These are phyloP conservation scores for Ustilaginoidea virens DNA, from an alignment of 2,329 filamentous ascomycete genomes.

Conservation along the genomic window DNA sequence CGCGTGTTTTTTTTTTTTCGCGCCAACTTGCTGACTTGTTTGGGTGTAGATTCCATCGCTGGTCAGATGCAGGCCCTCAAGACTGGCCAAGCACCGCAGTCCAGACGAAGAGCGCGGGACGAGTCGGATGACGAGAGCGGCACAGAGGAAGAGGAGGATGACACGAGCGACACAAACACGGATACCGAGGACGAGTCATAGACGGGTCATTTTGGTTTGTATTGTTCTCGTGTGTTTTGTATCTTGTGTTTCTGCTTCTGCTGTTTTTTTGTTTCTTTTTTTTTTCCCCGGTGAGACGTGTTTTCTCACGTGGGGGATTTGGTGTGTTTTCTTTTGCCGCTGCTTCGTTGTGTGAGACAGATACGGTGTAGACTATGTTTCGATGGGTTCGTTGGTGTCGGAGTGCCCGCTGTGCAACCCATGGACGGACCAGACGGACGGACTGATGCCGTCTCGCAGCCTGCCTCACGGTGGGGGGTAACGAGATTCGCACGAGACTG, in stretches of 20 bases:
- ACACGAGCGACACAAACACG: constrained; percentile 54
- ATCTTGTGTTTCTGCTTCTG: not conserved
- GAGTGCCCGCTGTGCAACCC: too few species aligned
- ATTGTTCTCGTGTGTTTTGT: not conserved
- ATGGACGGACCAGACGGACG: too few species aligned
- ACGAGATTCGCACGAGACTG: too few species aligned
- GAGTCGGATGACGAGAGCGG: constrained; percentile 71
- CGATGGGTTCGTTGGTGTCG: too few species aligned
- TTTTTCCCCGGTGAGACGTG: too few species aligned
- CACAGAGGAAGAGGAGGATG: constrained; percentile 49
- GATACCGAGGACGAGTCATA: constrained; percentile 49
- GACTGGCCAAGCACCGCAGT: constrained; percentile 46
- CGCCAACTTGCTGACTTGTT: constrained; percentile 2
- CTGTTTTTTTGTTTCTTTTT: not conserved
- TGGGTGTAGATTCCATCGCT: constrained; percentile 60
- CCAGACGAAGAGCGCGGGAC: constrained; percentile 37
- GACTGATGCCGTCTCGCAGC: too few species aligned
- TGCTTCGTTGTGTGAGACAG: too few species aligned
- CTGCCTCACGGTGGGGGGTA: too few species aligned
- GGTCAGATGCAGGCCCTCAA: constrained; percentile 84
- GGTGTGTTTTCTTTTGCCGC: too few species aligned
- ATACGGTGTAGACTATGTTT: too few species aligned
- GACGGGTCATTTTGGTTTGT: not conserved
- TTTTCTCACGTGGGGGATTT: too few species aligned
- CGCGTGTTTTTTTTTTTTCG: constrained; percentile 3